phyloP scores from a whole-genome alignment of 2,329 filamentous ascomycete species.

The Fusarium odoratissimum region DNA sequence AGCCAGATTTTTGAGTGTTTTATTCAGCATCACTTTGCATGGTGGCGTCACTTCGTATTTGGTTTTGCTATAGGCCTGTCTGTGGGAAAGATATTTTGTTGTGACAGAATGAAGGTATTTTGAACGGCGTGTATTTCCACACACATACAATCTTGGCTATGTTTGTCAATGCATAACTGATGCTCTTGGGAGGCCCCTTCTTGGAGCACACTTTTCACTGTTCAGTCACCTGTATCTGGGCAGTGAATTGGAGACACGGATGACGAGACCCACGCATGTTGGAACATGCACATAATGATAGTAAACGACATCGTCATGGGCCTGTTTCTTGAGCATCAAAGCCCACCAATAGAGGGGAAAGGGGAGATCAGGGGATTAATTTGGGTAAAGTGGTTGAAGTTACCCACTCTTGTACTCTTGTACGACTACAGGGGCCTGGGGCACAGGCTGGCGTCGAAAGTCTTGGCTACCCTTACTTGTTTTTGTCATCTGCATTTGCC shows the following conservation, averaged over 20 bases:
- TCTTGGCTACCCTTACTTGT: slow-evolving; percentile 24
- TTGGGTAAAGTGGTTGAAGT: slow-evolving; percentile 47
- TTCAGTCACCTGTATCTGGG: not conserved
- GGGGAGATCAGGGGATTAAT: slow-evolving; percentile 42
- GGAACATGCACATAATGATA: slow-evolving; percentile 29
- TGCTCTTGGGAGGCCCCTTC: slow-evolving; percentile 4
- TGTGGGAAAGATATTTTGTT: slow-evolving; percentile 40
- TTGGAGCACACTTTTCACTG: slow-evolving; percentile 1
- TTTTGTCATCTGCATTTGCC: slow-evolving; percentile 27
- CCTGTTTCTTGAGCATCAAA: slow-evolving; percentile 23
- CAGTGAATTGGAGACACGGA: slow-evolving; percentile 1
- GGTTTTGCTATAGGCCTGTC: slow-evolving; percentile 21
- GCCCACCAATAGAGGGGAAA: slow-evolving; percentile 33
- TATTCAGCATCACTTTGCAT: slow-evolving; percentile 52
- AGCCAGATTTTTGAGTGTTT: slow-evolving; percentile 26
- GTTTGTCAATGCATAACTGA: slow-evolving; percentile 22
- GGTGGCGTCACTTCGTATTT: slow-evolving; percentile 50
- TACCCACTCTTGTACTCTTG: slow-evolving; percentile 52
- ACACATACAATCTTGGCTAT: slow-evolving; percentile 16
- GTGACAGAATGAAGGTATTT: slow-evolving; percentile 41
- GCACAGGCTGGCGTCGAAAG: slow-evolving; percentile 41
- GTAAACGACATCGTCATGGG: slow-evolving; percentile 32
- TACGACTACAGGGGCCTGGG: slow-evolving; percentile 47
- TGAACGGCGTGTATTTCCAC: slow-evolving; percentile 29
- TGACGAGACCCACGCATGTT: slow-evolving; percentile 1